Evolutionary conservation across 148 eudicot genomes (phyloP).

Genomic region (Polygonum aviculare): DNA sequence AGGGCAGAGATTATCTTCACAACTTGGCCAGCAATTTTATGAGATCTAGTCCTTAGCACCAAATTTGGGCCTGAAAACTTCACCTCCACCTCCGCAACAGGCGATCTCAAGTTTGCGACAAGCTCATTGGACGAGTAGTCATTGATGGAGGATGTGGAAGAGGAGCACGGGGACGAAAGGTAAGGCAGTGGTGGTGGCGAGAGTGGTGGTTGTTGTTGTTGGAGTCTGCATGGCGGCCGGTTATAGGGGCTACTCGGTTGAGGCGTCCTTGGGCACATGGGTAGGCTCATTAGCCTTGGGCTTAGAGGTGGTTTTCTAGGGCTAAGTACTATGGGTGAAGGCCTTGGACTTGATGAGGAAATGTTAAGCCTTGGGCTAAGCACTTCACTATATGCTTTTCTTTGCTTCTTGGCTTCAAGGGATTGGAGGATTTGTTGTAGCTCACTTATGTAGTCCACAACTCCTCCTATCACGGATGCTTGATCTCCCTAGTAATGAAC

Average conservation of each 20-base stretch:
- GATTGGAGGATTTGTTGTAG: constrained; percentile 79
- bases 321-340: constrained; percentile 18
- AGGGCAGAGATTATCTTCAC: constrained; percentile 56
- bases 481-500: constrained; percentile 63
- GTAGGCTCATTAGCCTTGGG: constrained; percentile 55
- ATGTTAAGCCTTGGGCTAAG: constrained; percentile 54
- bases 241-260: constrained; percentile 68
- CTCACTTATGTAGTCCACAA: constrained; percentile 79
- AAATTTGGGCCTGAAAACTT: constrained; percentile 73
- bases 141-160: constrained; percentile 29
- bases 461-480: constrained; percentile 96
- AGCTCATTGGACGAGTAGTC: constrained; percentile 55
- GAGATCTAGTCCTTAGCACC: constrained; percentile 57
- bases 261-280: constrained; percentile 90
- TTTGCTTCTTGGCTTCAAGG: constrained; percentile 77
- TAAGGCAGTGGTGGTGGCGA: constrained; percentile 11
- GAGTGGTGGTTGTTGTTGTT: constrained; percentile 13
- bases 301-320: constrained; percentile 60
- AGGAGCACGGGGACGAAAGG: constrained; percentile 42
- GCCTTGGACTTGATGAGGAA: constrained; percentile 60
- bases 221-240: constrained; percentile 14
- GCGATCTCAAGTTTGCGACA: constrained; percentile 63
- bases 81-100: constrained; percentile 80
- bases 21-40: constrained; percentile 59
- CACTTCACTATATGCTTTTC: constrained; percentile 70